phyloP scores from a whole-genome alignment of 306 rosid species.

The Gillenia trifoliata region DNA sequence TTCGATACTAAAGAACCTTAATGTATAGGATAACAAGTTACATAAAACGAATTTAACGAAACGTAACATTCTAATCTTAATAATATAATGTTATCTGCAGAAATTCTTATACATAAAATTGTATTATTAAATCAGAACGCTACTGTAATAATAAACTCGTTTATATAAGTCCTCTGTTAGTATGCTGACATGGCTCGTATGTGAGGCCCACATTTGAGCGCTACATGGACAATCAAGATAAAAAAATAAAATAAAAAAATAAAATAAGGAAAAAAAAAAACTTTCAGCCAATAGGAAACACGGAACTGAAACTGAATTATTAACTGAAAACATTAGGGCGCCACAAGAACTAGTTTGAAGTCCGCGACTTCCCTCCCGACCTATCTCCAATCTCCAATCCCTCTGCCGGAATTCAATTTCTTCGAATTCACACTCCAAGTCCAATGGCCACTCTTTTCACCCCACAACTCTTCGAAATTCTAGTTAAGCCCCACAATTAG shows the following conservation, averaged over 20 bases:
- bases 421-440: conserved; percentile 1
- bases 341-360: conserved; percentile 18
- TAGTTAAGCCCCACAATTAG: conserved; percentile 20
- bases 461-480: conserved; percentile 1
- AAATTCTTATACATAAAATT: too few relatives aligned
- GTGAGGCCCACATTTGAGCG: not conserved
- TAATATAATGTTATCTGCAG: too few relatives aligned
- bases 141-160: too few relatives aligned
- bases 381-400: not conserved
- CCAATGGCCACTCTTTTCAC: conserved; percentile 3
- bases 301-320: conserved; percentile 27
- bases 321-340: conserved; percentile 11
- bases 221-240: not conserved
- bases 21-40: too few relatives aligned
- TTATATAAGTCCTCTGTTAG: too few relatives aligned
- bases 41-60: too few relatives aligned
- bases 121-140: too few relatives aligned
- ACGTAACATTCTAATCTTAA: too few relatives aligned
- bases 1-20: too few relatives aligned
- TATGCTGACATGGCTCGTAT: not conserved
- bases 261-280: too few relatives aligned
- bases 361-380: conserved; percentile 23
- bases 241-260: too few relatives aligned
- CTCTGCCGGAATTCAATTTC: not conserved
- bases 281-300: not conserved